Evolutionary conservation across 2,329 filamentous ascomycete genomes (phyloP).

Genomic region (Lithohypha guttulata): DNA sequence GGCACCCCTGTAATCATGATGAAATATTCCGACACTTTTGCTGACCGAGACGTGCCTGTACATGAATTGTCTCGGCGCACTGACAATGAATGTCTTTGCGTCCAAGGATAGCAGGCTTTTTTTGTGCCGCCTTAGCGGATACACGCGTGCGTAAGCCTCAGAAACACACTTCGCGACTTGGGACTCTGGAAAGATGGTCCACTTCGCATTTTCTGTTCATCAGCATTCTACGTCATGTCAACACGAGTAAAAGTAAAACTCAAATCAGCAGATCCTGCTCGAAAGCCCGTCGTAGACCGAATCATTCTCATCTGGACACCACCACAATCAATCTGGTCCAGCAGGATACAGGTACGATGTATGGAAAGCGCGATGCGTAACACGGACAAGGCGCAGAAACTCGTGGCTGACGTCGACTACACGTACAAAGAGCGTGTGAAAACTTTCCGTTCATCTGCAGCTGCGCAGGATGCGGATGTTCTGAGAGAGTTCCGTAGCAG

Average conservation of each 20-base stretch:
- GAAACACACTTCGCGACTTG: background rate
- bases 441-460: background rate
- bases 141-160: background rate
- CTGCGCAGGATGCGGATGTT: background rate
- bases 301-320: background rate
- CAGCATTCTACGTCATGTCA: background rate
- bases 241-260: background rate
- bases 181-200: background rate
- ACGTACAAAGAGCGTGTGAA: background rate
- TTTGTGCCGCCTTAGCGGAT: too few relatives aligned
- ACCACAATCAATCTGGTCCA: background rate
- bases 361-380: background rate
- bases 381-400: background rate
- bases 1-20: too few relatives aligned
- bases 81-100: too few relatives aligned
- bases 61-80: too few relatives aligned
- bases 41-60: too few relatives aligned
- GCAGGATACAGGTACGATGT: background rate
- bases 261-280: background rate
- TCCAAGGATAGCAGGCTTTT: too few relatives aligned
- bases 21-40: too few relatives aligned
- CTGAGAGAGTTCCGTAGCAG: background rate
- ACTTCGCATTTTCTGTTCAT: background rate
- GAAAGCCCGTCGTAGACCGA: background rate
- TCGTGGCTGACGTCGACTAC: background rate